A percentile compares a stretch with the other conserved stretches of the same genome.
These are phyloP conservation scores for Musa schizocarpa DNA, from an alignment of 176 grass and related monocot genomes.

Conservation along the genomic window DNA sequence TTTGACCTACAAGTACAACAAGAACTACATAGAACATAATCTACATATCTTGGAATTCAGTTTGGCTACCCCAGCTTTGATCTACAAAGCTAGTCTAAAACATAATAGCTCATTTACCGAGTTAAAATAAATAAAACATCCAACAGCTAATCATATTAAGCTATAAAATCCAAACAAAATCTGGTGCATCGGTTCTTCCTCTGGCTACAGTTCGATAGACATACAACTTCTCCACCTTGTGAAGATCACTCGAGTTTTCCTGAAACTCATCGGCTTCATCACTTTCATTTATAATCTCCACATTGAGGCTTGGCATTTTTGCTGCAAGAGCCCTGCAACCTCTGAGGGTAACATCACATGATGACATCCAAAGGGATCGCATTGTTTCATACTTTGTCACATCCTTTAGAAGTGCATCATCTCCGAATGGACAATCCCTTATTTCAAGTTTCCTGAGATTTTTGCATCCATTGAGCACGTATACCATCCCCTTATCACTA, in stretches of 20 bases:
- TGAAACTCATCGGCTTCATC: background rate
- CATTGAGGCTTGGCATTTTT: conserved; percentile 13
- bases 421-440: background rate
- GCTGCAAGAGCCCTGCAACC: conserved; percentile 5
- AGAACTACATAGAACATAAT: no score
- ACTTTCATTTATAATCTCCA: conserved; percentile 7
- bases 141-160: background rate
- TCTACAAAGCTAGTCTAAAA: conserved; percentile 1
- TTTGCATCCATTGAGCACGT: conserved; percentile 8
- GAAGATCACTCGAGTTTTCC: background rate
- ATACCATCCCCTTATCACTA: conserved; percentile 6
- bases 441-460: conserved; percentile 3
- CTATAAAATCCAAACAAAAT: conserved; percentile 11
- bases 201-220: conserved; percentile 6
- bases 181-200: background rate
- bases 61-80: background rate
- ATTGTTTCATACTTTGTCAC: conserved; percentile 6
- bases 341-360: background rate
- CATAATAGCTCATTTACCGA: background rate
- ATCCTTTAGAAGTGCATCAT: conserved; percentile 2
- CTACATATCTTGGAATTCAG: background rate
- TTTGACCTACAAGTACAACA: no score
- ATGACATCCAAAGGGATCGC: conserved; percentile 14
- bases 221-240: conserved; percentile 5
- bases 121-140: conserved; percentile 1